Percentiles rank a stretch among this genome's conserved stretches.
These are phyloP conservation scores for Manihot esculenta DNA, from an alignment of 441 rosid genomes.

Conservation along the genomic window DNA sequence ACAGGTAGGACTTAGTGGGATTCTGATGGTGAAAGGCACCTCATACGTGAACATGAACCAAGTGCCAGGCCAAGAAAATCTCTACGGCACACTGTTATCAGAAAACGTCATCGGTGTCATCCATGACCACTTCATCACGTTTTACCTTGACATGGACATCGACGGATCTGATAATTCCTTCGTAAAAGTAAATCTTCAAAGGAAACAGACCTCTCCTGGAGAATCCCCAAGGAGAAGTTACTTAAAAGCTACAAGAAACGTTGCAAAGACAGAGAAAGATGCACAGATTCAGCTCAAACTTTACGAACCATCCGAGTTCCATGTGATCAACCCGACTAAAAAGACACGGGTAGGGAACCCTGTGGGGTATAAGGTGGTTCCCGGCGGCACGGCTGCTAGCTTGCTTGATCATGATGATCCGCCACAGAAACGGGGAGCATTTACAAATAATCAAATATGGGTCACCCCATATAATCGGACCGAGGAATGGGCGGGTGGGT, in stretches of 20 bases:
- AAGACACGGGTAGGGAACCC: slow-evolving; percentile 67
- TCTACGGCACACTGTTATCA: slow-evolving; percentile 51
- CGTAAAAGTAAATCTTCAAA: slow-evolving; percentile 50
- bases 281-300: slow-evolving; percentile 59
- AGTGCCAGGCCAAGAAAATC: slow-evolving; percentile 34
- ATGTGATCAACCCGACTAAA: slow-evolving; percentile 52
- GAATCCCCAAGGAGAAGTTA: slow-evolving; percentile 64
- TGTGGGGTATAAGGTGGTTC: slow-evolving; percentile 66
- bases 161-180: slow-evolving; percentile 68
- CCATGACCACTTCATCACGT: slow-evolving; percentile 68
- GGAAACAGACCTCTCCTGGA: slow-evolving; percentile 44
- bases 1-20: slow-evolving; percentile 31
- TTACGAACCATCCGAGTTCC: slow-evolving; percentile 69
- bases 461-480: slow-evolving; percentile 55
- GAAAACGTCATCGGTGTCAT: slow-evolving; percentile 71
- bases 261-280: slow-evolving; percentile 61
- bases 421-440: slow-evolving; percentile 63
- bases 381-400: slow-evolving; percentile 65
- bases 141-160: slow-evolving; percentile 67
- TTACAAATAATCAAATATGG: slow-evolving; percentile 84
- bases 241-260: slow-evolving; percentile 39
- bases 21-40: slow-evolving; percentile 64
- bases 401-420: slow-evolving; percentile 74
- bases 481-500: slow-evolving; percentile 83
- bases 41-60: slow-evolving; percentile 33